These are phyloP conservation scores for Mycena sanguinolenta DNA, from an alignment of 768 basidiomycete species.

Conservation along the genomic window DNA sequence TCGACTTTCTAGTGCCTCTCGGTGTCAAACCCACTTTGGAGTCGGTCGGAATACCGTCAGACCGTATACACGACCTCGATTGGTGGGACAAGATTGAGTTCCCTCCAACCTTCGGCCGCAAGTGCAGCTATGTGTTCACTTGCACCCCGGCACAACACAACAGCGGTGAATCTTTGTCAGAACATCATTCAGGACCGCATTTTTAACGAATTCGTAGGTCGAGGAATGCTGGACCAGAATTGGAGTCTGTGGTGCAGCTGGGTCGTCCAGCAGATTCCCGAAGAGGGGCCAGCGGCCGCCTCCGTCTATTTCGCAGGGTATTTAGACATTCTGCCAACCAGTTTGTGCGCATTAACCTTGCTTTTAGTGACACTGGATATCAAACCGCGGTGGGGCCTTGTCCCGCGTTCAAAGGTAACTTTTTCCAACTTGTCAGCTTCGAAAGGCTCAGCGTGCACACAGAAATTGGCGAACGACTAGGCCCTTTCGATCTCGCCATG, in stretches of 20 bases:
- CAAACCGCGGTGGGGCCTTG: conserved; percentile 47
- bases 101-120: conserved; percentile 7
- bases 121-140: conserved; percentile 39
- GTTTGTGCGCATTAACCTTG: conserved; percentile 40
- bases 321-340: neutral
- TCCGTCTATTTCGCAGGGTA: conserved; percentile 32
- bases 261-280: conserved; percentile 48
- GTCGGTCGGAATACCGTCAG: conserved; percentile 46
- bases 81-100: conserved; percentile 55
- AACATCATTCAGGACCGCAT: neutral
- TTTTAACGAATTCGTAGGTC: conserved; percentile 41
- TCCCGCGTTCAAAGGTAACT: conserved; percentile 52
- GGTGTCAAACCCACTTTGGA: conserved; percentile 41
- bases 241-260: conserved; percentile 57
- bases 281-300: neutral
- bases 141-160: conserved; percentile 59
- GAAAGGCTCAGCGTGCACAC: neutral
- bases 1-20: conserved; percentile 55
- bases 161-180: conserved; percentile 45
- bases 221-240: conserved; percentile 49
- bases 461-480: conserved; percentile 56
- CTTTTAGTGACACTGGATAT: conserved; percentile 56
- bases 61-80: conserved; percentile 52
- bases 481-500: conserved; percentile 57
- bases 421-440: neutral